These are phyloP conservation scores for Chrysosporium keratinophilum DNA, from an alignment of 2,329 filamentous ascomycete species.

Conservation along the genomic window DNA sequence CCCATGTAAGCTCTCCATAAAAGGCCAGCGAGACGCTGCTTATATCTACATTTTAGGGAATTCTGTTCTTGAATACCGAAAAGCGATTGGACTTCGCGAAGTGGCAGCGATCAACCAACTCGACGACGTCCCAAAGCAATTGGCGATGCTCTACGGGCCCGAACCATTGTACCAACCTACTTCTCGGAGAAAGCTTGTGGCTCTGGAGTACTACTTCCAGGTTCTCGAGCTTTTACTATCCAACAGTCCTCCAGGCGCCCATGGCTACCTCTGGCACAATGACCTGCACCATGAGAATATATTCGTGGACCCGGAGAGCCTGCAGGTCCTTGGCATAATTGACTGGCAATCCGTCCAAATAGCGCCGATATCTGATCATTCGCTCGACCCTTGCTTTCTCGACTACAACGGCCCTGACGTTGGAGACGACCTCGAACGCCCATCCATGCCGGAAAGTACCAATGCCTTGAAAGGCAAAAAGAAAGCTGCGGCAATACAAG, in stretches of 20 bases:
- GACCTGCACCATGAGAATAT: conserved; percentile 35
- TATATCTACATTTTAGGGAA: conserved; percentile 20
- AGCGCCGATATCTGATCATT: conserved; percentile 19
- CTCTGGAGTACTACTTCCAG: conserved; percentile 8
- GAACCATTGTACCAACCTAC: conserved; percentile 27
- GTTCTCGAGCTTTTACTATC: neutral
- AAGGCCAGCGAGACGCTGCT: neutral
- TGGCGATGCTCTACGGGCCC: conserved; percentile 26
- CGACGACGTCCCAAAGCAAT: conserved; percentile 21
- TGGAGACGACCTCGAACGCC: neutral
- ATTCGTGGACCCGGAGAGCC: conserved; percentile 24
- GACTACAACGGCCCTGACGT: conserved; percentile 18
- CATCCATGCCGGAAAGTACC: neutral
- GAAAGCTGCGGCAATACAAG: neutral
- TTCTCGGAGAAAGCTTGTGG: conserved; percentile 16
- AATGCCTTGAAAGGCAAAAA: neutral
- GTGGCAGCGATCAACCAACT: conserved; percentile 19
- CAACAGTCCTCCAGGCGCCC: conserved; percentile 15
- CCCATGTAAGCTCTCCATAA: conserved; percentile 12
- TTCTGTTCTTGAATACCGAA: conserved; percentile 24
- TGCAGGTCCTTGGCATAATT: conserved; percentile 20
- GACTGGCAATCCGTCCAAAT: conserved; percentile 21
- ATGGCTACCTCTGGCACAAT: conserved; percentile 30
- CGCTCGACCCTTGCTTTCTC: conserved; percentile 17
- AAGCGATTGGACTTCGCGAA: conserved; percentile 27